These are phyloP conservation scores for Apophysomyces ossiformis DNA, from an alignment of 371 early-diverging fungal genomes.

Conservation along the genomic window DNA sequence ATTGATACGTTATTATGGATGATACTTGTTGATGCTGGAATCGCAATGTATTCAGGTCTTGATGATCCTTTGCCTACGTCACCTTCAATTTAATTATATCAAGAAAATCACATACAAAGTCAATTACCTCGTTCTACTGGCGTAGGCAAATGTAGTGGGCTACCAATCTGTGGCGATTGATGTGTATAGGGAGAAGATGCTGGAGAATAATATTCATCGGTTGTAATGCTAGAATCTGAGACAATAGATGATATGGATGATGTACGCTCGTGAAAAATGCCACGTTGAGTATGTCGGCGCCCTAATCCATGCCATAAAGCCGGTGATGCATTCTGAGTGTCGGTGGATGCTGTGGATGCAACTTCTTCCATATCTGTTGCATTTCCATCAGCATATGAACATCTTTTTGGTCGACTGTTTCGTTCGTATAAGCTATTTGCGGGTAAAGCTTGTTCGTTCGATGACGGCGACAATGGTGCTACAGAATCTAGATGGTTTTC, in stretches of 20 bases:
- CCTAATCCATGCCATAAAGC: conserved; percentile 18
- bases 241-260: conserved; percentile 31
- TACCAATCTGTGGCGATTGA: conserved; percentile 25
- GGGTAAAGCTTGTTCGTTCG: conserved; percentile 12
- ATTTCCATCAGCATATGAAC: conserved; percentile 19
- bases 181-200: conserved; percentile 24
- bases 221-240: conserved; percentile 26
- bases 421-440: background rate
- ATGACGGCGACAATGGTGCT: conserved; percentile 14
- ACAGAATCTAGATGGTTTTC: conserved; percentile 4
- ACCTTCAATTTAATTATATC: background rate
- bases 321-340: conserved; percentile 22
- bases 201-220: conserved; percentile 27
- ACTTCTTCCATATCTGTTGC: conserved; percentile 23
- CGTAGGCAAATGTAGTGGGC: conserved; percentile 24
- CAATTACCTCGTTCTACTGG: conserved; percentile 6
- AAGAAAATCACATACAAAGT: too few species aligned
- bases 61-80: background rate
- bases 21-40: background rate
- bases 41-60: conserved; percentile 4
- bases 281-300: conserved; percentile 15
- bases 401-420: conserved; percentile 4
- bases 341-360: conserved; percentile 21
- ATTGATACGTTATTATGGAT: background rate
- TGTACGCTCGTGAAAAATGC: conserved; percentile 21